Evolutionary conservation across 768 basidiomycete species (phyloP).

Genomic region (Xerocomellus dryophilus): DNA sequence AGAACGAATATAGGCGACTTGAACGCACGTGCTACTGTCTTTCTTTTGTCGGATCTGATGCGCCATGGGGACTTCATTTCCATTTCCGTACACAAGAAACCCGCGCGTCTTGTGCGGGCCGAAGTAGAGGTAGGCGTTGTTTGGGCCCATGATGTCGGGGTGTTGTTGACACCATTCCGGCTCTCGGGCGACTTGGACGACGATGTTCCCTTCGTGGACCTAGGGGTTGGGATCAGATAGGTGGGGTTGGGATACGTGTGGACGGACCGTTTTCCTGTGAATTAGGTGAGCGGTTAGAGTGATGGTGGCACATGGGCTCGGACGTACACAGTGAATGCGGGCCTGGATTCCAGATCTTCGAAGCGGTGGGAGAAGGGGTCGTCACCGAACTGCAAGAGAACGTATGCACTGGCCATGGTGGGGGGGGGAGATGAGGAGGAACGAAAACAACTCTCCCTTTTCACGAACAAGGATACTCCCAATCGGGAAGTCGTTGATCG

Average conservation of each 20-base stretch:
- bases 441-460: constrained; percentile 27
- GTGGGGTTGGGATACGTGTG: not conserved
- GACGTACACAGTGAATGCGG: constrained; percentile 68
- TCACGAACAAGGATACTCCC: constrained; percentile 40
- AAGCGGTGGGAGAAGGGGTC: constrained; percentile 60
- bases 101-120: constrained; percentile 62
- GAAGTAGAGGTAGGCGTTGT: constrained; percentile 70
- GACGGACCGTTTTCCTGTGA: constrained; percentile 25
- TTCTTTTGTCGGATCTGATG: constrained; percentile 55
- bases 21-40: constrained; percentile 58
- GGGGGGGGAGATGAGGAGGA: constrained; percentile 22
- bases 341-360: constrained; percentile 59
- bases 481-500: constrained; percentile 37
- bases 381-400: constrained; percentile 62
- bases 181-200: constrained; percentile 65
- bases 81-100: constrained; percentile 68
- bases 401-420: constrained; percentile 39
- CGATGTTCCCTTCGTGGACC: constrained; percentile 55
- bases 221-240: constrained; percentile 18
- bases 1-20: constrained; percentile 3
- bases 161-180: constrained; percentile 64
- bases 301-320: not conserved
- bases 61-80: constrained; percentile 53
- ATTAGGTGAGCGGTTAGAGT: constrained; percentile 2
- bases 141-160: constrained; percentile 76